phyloP scores from a whole-genome alignment of 1,284 basidiomycete genomes.

The Lignosus rhinocerotis region DNA sequence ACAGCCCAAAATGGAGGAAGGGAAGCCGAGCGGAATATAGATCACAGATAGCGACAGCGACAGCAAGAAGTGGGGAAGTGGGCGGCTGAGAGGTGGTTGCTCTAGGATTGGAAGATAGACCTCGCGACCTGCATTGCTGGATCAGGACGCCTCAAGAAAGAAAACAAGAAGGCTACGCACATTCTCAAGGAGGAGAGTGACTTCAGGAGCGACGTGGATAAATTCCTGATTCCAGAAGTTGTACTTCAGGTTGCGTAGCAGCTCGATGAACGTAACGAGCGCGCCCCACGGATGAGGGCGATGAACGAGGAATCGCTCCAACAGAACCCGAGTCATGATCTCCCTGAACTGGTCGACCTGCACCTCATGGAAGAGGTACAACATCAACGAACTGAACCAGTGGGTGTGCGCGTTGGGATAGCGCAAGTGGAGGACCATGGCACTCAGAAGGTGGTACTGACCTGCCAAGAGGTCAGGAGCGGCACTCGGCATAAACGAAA shows the following conservation, averaged over 20 bases:
- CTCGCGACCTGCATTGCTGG: conserved; percentile 55
- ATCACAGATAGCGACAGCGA: conserved; percentile 60
- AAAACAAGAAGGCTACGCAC: conserved; percentile 45
- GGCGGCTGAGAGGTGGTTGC: conserved; percentile 27
- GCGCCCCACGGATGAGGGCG: conserved; percentile 98
- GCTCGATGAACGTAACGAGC: conserved; percentile 90
- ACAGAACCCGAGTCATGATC: conserved; percentile 86
- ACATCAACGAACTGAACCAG: conserved; percentile 90
- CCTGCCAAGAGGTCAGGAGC: conserved; percentile 45
- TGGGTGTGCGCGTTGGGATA: conserved; percentile 97
- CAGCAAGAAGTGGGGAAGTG: conserved; percentile 39
- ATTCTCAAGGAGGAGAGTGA: conserved; percentile 77
- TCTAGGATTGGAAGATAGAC: conserved; percentile 76
- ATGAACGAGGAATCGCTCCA: conserved; percentile 92
- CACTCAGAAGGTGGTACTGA: conserved; percentile 90
- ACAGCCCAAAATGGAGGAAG: conserved; percentile 37
- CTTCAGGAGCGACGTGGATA: conserved; percentile 78
- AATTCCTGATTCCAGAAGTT: conserved; percentile 88
- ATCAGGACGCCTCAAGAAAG: background rate
- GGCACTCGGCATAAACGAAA: background rate
- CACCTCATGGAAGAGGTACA: conserved; percentile 83
- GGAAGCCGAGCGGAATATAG: conserved; percentile 47
- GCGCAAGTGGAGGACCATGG: conserved; percentile 91
- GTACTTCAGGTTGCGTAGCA: conserved; percentile 82
- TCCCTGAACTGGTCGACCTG: conserved; percentile 82